phyloP scores from a whole-genome alignment of 208 protist genomes.

The Porcisia deanei region DNA sequence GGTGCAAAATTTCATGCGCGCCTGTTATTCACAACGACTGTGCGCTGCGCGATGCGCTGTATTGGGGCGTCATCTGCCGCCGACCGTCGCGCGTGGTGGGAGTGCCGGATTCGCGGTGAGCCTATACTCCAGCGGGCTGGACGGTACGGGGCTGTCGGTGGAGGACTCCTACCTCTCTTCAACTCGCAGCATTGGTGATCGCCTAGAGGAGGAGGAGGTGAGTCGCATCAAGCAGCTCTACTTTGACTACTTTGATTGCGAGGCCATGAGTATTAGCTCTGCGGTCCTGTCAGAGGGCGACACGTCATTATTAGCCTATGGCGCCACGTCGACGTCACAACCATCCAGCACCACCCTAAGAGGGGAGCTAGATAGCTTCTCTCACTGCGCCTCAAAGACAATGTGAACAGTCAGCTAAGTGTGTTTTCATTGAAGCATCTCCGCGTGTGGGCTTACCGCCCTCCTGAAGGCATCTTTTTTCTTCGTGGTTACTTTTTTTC shows the following conservation, averaged over 20 bases:
- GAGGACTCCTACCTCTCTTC: conserved; percentile 13
- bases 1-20: conserved; percentile 72
- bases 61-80: not conserved
- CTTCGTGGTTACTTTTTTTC: not conserved
- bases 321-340: not conserved
- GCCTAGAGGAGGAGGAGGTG: conserved; percentile 68
- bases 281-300: conserved; percentile 13
- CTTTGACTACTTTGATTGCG: conserved; percentile 91
- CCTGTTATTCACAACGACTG: conserved; percentile 42
- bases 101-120: conserved; percentile 17
- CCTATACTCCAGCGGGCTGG: conserved; percentile 8
- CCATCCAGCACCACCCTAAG: conserved; percentile 13
- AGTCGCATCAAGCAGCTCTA: conserved; percentile 80
- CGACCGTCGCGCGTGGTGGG: not conserved
- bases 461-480: too few relatives aligned
- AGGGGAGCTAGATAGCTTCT: conserved; percentile 21
- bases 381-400: conserved; percentile 23
- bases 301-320: conserved; percentile 14
- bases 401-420: conserved; percentile 13
- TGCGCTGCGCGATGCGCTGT: conserved; percentile 10
- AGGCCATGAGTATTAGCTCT: conserved; percentile 48
- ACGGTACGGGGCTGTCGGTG: not conserved
- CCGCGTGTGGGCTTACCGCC: not conserved
- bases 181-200: conserved; percentile 37
- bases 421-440: not conserved